Evolutionary conservation across 2,329 filamentous ascomycete genomes (phyloP), one percentile per base, ranked within the genome.

Genomic region (Passalora sequoiae): DNA sequence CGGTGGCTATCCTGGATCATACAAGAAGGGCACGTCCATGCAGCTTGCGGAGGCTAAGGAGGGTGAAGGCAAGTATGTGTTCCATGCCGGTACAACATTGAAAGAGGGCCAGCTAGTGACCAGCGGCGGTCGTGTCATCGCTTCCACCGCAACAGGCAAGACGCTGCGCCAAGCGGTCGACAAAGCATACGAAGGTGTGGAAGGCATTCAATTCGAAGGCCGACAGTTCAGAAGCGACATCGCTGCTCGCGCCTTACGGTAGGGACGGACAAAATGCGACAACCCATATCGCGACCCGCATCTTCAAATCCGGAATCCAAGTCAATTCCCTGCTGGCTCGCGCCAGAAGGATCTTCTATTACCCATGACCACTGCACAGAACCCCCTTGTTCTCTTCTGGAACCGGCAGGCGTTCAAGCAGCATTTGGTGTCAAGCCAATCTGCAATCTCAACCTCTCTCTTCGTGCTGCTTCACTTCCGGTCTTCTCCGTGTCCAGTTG

Each of bases 181-280:
- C 58, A 84, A 84, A 61, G 89, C 89, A n/a, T 98, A 98, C 64
- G 76, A 81, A 51, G 88, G 87, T 22, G 82, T 96, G 16, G 76
- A 81, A 43, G 75, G 78, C 40, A 89, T 96, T 59, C 74, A 84
- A 45, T 96, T 96, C 55, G 80, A 91, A 41, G 82, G 83, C 55
- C 94, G 94, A 82, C 89, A 94, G 68, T 96, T 80, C 72, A 80
- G 91, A 56, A 92, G 83, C 66, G 92, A 97, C 53, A 97, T 98
- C 65, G 92, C 88, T 2, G 66, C 65, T 5, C 60, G 70, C n/a
- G 71, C 70, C 4, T 53, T 74, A 55, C 66, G 49, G 42, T 62
- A 27, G 24, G 12, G 24, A 12, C 24, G 24, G 6, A 27, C 12
- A 12, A 27, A 27, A n/a, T n/a, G n/a, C n/a, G n/a, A n/a, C n/a